Evolutionary conservation across 768 basidiomycete genomes (phyloP).

Genomic region (Vishniacozyma victoriae): DNA sequence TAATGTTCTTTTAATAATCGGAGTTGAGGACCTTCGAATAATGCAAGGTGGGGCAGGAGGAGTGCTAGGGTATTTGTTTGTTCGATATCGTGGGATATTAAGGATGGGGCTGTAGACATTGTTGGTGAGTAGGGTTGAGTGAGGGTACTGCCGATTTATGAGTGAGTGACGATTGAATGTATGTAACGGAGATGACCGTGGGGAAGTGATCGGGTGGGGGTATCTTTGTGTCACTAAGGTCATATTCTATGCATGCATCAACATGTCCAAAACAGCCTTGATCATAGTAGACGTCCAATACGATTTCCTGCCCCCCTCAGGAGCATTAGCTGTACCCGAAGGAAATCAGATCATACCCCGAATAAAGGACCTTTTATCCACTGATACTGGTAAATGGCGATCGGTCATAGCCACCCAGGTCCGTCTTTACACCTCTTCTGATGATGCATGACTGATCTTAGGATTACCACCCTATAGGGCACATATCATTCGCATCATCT

Average conservation of each 20-base stretch:
- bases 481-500: slow-evolving; percentile 65
- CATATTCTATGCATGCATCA: too few species aligned
- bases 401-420: slow-evolving; percentile 50
- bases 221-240: too few species aligned
- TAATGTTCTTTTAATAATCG: slow-evolving; percentile 68
- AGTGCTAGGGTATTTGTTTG: slow-evolving; percentile 82
- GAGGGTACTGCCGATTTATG: too few species aligned
- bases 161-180: too few species aligned
- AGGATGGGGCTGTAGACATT: slow-evolving; percentile 1
- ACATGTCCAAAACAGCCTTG: slow-evolving; percentile 51
- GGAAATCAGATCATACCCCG: slow-evolving; percentile 57
- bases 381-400: slow-evolving; percentile 44
- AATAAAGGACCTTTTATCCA: slow-evolving; percentile 57
- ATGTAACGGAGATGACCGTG: too few species aligned
- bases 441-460: slow-evolving; percentile 15
- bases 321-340: slow-evolving; percentile 64
- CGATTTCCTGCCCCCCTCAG: slow-evolving; percentile 64
- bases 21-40: slow-evolving; percentile 69
- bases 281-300: slow-evolving; percentile 75
- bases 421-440: slow-evolving; percentile 5
- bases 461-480: slow-evolving; percentile 52
- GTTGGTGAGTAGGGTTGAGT: slow-evolving; percentile 1
- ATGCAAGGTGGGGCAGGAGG: slow-evolving; percentile 65
- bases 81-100: slow-evolving; percentile 6
- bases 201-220: too few species aligned